phyloP scores from a whole-genome alignment of 345 rosid genomes.

The Gossypium arboreum region DNA sequence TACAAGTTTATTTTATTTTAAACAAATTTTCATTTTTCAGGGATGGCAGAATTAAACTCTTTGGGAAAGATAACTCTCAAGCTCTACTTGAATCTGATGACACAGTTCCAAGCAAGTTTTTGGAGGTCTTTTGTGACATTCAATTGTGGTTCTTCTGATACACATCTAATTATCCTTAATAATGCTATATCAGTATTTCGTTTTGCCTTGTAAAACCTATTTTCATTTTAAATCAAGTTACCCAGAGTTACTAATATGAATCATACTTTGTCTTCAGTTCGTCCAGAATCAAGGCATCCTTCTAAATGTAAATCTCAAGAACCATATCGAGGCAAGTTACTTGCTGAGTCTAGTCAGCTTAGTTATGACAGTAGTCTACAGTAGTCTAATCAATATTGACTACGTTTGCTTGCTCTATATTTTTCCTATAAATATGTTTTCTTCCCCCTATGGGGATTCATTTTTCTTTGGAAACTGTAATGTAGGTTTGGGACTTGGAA shows the following conservation, averaged over 20 bases:
- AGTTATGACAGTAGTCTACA: background rate
- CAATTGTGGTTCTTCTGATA: slow-evolving; percentile 8
- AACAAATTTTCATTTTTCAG: slow-evolving; percentile 28
- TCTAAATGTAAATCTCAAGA: slow-evolving; percentile 61
- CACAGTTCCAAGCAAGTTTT: slow-evolving; percentile 55
- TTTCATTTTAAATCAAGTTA: background rate
- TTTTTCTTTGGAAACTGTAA: slow-evolving; percentile 13
- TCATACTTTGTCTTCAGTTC: slow-evolving; percentile 40
- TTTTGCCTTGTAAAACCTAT: background rate
- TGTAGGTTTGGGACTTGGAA: slow-evolving; percentile 85
- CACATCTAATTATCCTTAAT: background rate
- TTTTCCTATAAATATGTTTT: background rate
- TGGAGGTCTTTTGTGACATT: slow-evolving; percentile 48
- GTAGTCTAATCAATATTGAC: background rate
- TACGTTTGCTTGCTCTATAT: background rate
- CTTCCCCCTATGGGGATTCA: background rate
- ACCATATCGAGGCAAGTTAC: slow-evolving; percentile 72
- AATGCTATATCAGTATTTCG: background rate
- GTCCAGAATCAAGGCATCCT: slow-evolving; percentile 68
- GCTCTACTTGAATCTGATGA: slow-evolving; percentile 60
- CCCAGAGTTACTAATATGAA: slow-evolving; percentile 16
- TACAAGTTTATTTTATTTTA: background rate
- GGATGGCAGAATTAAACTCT: slow-evolving; percentile 80
- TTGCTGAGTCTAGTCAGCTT: background rate
- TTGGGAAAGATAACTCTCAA: slow-evolving; percentile 73